A percentile compares a stretch with the other conserved stretches of the same genome.
Evolutionary conservation across 2,329 filamentous ascomycete species (phyloP).

Genomic region (Tolypocladium ovalisporum): DNA sequence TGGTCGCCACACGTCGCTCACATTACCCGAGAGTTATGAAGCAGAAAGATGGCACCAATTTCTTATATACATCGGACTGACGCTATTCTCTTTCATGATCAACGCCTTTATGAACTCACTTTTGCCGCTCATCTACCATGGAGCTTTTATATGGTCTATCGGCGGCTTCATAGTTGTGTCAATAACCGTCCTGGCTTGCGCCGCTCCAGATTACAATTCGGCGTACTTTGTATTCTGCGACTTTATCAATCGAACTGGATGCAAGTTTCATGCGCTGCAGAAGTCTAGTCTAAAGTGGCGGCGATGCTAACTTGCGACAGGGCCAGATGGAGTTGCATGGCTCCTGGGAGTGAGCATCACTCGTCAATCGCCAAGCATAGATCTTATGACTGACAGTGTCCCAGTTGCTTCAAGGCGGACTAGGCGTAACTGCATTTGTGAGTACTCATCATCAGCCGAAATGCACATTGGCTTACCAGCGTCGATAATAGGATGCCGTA

Average conservation of each 20-base stretch:
- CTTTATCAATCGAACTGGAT: conserved; percentile 20
- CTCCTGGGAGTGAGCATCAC: conserved; percentile 13
- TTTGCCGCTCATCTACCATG: conserved; percentile 41
- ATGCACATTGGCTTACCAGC: background rate
- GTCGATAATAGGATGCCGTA: conserved; percentile 14
- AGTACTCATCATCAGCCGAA: background rate
- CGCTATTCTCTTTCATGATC: conserved; percentile 15
- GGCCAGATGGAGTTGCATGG: conserved; percentile 22
- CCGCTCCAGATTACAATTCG: conserved; percentile 45
- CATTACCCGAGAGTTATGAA: conserved; percentile 28
- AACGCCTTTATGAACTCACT: conserved; percentile 20
- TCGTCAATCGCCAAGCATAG: too few relatives aligned
- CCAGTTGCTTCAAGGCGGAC: conserved; percentile 18
- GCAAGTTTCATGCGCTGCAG: conserved; percentile 1
- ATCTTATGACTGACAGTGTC: background rate
- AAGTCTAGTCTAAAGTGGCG: background rate
- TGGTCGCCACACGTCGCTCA: background rate
- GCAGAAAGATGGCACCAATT: conserved; percentile 59
- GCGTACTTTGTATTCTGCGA: conserved; percentile 18
- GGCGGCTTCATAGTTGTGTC: conserved; percentile 57
- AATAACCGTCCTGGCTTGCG: conserved; percentile 55
- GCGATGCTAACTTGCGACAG: background rate
- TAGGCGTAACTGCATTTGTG: conserved; percentile 20
- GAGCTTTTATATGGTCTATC: conserved; percentile 60
- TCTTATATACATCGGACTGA: conserved; percentile 30